Evolutionary conservation across 2,329 filamentous ascomycete species (phyloP).

Genomic region (Aspergillus ochraceus): DNA sequence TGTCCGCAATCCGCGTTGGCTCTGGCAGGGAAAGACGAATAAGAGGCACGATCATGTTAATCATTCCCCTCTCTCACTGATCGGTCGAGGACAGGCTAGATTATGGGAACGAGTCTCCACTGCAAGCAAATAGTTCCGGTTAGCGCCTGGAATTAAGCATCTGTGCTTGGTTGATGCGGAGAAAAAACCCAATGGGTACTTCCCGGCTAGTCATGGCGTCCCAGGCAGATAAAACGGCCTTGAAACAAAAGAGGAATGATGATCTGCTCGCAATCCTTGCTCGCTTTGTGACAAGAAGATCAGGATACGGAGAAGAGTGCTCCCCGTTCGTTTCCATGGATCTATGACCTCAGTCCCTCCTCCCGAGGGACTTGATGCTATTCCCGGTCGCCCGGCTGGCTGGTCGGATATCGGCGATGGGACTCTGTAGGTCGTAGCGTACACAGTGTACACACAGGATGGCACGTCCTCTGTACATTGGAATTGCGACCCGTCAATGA

Average conservation of each 20-base stretch:
- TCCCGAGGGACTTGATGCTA: too few relatives aligned
- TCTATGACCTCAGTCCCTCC: not conserved
- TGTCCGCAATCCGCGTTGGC: not conserved
- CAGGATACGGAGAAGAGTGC: not conserved
- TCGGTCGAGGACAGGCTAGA: slow-evolving; percentile 14
- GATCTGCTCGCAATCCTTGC: not conserved
- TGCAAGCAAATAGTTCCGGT: slow-evolving; percentile 18
- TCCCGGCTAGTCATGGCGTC: not conserved
- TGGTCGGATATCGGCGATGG: not conserved
- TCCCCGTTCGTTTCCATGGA: not conserved
- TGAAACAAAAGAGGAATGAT: not conserved
- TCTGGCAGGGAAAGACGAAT: not conserved
- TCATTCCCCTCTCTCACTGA: slow-evolving; percentile 8
- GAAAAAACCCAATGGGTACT: slow-evolving; percentile 1
- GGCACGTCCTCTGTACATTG: not conserved
- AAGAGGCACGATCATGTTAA: slow-evolving; percentile 5
- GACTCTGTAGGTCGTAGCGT: not conserved
- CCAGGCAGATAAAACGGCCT: not conserved
- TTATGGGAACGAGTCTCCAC: slow-evolving; percentile 14
- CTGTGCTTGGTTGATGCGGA: slow-evolving; percentile 15
- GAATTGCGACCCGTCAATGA: not conserved
- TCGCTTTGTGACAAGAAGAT: not conserved
- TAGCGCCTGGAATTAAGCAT: slow-evolving; percentile 16
- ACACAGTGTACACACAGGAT: too few relatives aligned
- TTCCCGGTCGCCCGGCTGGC: too few relatives aligned